A percentile compares a stretch with the other conserved stretches of the same genome.
These are phyloP conservation scores for Rhizopogon vulgaris DNA, from an alignment of 768 basidiomycete species.

Conservation along the genomic window DNA sequence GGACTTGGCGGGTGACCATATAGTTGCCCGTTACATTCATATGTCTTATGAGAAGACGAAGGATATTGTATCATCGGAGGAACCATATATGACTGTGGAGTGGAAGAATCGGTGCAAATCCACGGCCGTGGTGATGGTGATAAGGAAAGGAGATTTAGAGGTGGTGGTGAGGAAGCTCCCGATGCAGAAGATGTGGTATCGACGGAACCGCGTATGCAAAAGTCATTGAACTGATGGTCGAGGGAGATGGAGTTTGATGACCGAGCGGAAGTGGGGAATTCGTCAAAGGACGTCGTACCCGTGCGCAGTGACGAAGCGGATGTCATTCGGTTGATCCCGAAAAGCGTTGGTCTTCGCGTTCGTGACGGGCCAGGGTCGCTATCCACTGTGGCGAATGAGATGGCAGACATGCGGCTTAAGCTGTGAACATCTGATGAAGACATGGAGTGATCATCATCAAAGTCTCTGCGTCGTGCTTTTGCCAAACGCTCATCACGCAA, in stretches of 20 bases:
- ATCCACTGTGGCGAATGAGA: constrained; percentile 80
- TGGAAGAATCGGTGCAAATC: constrained; percentile 39
- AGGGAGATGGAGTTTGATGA: constrained; percentile 77
- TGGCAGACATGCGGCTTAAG: constrained; percentile 64
- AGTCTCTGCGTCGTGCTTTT: constrained; percentile 78
- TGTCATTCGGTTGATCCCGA: constrained; percentile 68
- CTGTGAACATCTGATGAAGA: constrained; percentile 83
- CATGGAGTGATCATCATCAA: constrained; percentile 89
- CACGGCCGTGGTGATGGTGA: constrained; percentile 60
- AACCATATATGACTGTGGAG: constrained; percentile 29
- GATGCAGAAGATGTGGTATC: constrained; percentile 51
- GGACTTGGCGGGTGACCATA: constrained; percentile 58
- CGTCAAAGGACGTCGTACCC: constrained; percentile 55
- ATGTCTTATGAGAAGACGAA: constrained; percentile 35
- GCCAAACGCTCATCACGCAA: constrained; percentile 53
- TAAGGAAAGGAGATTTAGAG: constrained; percentile 67
- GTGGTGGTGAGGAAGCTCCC: constrained; percentile 69
- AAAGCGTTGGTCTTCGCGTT: constrained; percentile 55
- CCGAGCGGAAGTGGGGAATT: constrained; percentile 66
- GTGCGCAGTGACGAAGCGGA: constrained; percentile 67
- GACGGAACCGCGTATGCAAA: constrained; percentile 63
- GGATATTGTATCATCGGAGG: constrained; percentile 32
- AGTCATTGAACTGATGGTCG: constrained; percentile 75
- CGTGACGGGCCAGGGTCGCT: constrained; percentile 79
- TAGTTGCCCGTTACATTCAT: constrained; percentile 46